Conservation (phyloP, 306 rosid genomes). For the Heteromeles arbutifolia region DNA sequence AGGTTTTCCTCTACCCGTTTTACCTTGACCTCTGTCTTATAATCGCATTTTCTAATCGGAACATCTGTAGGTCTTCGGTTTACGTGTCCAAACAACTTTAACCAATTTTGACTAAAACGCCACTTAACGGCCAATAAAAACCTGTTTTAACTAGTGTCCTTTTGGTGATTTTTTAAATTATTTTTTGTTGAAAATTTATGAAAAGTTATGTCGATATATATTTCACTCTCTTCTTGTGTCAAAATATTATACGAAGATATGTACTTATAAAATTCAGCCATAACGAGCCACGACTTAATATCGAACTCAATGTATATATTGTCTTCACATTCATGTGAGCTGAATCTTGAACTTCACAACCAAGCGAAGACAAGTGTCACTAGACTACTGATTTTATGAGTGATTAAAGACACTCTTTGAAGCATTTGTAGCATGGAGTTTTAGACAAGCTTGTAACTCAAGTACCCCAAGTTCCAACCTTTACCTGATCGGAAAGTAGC, state of each 20-base stretch:
- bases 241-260: no score
- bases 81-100: no score
- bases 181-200: no score
- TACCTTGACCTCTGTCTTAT: no score
- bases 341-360: not conserved
- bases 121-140: not conserved
- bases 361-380: not conserved
- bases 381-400: no score
- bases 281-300: no score
- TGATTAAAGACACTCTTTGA: not conserved
- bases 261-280: not conserved
- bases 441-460: not conserved
- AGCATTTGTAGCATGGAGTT: not conserved
- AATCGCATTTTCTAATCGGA: no score
- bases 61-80: fast-evolving
- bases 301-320: not conserved
- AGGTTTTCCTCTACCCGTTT: no score
- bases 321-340: not conserved
- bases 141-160: no score
- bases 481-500: not conserved
- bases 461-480: not conserved
- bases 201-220: no score
- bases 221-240: not conserved
- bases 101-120: no score
- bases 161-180: no score